Evolutionary conservation across 2,329 filamentous ascomycete species (phyloP).

Genomic region (Scortechinia acanthostroma): DNA sequence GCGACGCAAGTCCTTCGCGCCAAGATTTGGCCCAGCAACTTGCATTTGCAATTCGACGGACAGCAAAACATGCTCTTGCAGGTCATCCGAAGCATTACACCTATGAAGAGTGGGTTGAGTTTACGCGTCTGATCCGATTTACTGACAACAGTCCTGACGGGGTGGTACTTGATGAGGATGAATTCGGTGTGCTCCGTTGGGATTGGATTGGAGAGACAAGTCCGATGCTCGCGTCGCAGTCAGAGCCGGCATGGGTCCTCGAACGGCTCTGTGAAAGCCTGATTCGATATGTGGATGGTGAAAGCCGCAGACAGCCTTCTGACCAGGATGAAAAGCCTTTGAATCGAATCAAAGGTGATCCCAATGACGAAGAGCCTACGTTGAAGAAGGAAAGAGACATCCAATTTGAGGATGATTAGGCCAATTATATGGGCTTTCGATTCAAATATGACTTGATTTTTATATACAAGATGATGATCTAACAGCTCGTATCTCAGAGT

Average conservation of each 20-base stretch:
- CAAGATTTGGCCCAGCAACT: constrained; percentile 45
- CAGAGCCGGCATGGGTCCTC: constrained; percentile 62
- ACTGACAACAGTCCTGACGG: constrained; percentile 18
- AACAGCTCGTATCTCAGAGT: too few relatives aligned
- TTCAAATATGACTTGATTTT: too few relatives aligned
- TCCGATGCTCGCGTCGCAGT: constrained; percentile 55
- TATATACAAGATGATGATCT: too few relatives aligned
- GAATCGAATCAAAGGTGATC: neutral
- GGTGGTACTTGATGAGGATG: constrained; percentile 39
- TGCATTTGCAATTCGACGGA: constrained; percentile 43
- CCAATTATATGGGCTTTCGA: too few relatives aligned
- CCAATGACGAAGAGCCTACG: neutral
- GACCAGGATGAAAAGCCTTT: neutral
- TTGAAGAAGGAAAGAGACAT: neutral
- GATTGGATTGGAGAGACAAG: constrained; percentile 68
- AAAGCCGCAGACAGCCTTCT: too few relatives aligned
- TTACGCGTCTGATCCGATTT: constrained; percentile 55
- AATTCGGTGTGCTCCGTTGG: constrained; percentile 53
- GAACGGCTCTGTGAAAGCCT: constrained; percentile 61
- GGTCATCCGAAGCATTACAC: constrained; percentile 41
- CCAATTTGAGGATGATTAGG: neutral
- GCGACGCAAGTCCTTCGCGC: constrained; percentile 23
- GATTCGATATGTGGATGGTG: constrained; percentile 19
- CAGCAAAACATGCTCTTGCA: constrained; percentile 41
- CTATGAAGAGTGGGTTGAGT: constrained; percentile 66